A percentile compares a stretch with the other conserved stretches of the same genome.
phyloP scores from a whole-genome alignment of 192 early-diverging fungal genomes.

The Kickxella alabastrina region DNA sequence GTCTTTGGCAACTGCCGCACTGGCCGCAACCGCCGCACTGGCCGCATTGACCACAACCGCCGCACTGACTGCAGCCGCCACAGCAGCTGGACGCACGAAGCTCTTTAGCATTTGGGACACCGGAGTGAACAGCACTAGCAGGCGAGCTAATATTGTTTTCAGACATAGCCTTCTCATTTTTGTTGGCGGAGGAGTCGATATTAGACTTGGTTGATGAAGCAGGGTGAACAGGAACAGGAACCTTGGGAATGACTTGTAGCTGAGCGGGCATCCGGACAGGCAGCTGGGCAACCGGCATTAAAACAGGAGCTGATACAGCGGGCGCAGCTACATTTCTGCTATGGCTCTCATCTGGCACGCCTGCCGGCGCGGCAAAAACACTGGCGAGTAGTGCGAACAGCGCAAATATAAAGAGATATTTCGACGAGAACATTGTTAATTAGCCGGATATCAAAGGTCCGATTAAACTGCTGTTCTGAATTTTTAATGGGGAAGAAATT shows the following conservation, averaged over 20 bases:
- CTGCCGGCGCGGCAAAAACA: conserved; percentile 9
- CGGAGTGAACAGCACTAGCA: background rate
- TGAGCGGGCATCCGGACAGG: conserved; percentile 6
- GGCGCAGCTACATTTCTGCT: background rate
- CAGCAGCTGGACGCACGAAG: conserved; percentile 23
- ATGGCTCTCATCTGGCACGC: background rate
- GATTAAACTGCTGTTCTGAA: background rate
- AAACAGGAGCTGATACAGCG: background rate
- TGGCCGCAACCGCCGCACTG: conserved; percentile 1
- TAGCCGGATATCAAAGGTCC: background rate
- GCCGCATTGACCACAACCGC: background rate
- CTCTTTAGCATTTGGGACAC: conserved; percentile 14
- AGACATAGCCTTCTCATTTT: background rate
- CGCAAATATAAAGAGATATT: conserved; percentile 3
- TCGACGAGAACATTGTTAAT: conserved; percentile 11
- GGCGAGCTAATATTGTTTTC: conserved; percentile 2
- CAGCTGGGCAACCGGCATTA: background rate
- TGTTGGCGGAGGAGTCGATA: background rate
- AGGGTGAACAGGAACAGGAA: background rate
- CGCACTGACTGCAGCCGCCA: conserved; percentile 5
- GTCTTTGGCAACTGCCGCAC: background rate
- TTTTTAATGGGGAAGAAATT: background rate
- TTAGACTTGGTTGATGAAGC: background rate
- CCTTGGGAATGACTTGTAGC: background rate
- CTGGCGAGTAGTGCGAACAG: conserved; percentile 5